Base-by-base conservation (phyloP, 163 green algal genomes). In the Smithsoniella earleae region DNA sequence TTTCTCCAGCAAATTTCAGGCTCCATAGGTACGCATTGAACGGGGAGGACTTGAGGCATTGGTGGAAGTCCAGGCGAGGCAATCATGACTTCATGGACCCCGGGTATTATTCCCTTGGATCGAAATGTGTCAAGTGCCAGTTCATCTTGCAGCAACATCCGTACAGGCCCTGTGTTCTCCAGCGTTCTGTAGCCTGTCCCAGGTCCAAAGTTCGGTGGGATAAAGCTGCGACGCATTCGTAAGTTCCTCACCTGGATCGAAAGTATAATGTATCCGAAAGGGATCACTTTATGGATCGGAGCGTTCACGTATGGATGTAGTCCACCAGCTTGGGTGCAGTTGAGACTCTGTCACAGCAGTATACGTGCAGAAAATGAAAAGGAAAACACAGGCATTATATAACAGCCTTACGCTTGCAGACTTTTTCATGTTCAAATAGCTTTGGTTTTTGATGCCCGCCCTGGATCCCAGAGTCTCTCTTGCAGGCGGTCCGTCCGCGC, bases 341-440 rank as follows among this genome's bases (percentile, higher is more conserved):
- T n/a, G n/a, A n/a, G n/a, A n/a, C n/a, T n/a, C n/a, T n/a, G n/a
- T n/a, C n/a, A n/a, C n/a, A n/a, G n/a, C n/a, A n/a, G n/a, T n/a
- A n/a, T n/a, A n/a, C n/a, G n/a, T n/a, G n/a, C n/a, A n/a, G n/a
- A n/a, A n/a, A n/a, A n/a, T n/a, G n/a, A n/a, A n/a, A n/a, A n/a
- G n/a, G n/a, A n/a, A n/a, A n/a, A n/a, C n/a, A n/a, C n/a, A n/a
- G n/a, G n/a, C n/a, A n/a, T n/a, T n/a, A n/a, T n/a, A n/a, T n/a
- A n/a, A n/a, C n/a, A n/a, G n/a, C n/a, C n/a, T n/a, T n/a, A n/a
- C n/a, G n/a, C n/a, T n/a, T n/a, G n/a, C 49, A 6, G 49, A 25
- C 49, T 64, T 64, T 27, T 64, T 64, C 49, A 64, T 64, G 49
- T 64, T 64, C 6, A 64, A 27, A 64, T 36, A 64, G 8, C 25